These are phyloP conservation scores for Ensete ventricosum DNA, from an alignment of 176 grass and related monocot genomes.

Conservation along the genomic window DNA sequence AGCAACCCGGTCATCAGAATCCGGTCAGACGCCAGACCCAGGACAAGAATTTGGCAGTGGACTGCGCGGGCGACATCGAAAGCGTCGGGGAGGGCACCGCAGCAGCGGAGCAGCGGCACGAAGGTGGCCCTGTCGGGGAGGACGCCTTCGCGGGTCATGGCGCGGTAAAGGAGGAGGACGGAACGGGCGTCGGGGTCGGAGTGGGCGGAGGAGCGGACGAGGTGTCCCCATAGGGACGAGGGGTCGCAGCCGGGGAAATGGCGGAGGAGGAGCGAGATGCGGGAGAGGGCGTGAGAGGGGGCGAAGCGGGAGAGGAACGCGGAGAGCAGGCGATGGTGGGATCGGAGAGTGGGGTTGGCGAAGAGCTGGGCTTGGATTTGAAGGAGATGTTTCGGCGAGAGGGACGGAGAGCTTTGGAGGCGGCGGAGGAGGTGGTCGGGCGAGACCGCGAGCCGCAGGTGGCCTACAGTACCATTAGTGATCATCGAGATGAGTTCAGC, in stretches of 20 bases:
- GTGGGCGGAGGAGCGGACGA: not conserved
- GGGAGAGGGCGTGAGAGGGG: not conserved
- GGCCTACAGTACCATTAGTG: too few relatives aligned
- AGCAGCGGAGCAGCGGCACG: not conserved
- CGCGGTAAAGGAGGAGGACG: conserved; percentile 8
- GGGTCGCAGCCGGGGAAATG: not conserved
- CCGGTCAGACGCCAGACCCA: not conserved
- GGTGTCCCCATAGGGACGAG: not conserved
- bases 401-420: not conserved
- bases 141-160: not conserved
- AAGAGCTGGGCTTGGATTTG: conserved; percentile 13
- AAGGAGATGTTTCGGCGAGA: not conserved
- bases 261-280: conserved; percentile 14
- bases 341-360: not conserved
- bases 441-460: too few relatives aligned
- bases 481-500: too few relatives aligned
- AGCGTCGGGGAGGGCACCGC: not conserved
- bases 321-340: not conserved
- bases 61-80: not conserved
- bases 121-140: not conserved
- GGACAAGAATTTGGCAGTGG: conserved; percentile 6
- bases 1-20: conserved; percentile 12
- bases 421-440: not conserved
- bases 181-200: not conserved
- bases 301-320: conserved; percentile 3